Evolutionary conservation across 345 rosid species (phyloP).

Genomic region (Lepidium africanum): DNA sequence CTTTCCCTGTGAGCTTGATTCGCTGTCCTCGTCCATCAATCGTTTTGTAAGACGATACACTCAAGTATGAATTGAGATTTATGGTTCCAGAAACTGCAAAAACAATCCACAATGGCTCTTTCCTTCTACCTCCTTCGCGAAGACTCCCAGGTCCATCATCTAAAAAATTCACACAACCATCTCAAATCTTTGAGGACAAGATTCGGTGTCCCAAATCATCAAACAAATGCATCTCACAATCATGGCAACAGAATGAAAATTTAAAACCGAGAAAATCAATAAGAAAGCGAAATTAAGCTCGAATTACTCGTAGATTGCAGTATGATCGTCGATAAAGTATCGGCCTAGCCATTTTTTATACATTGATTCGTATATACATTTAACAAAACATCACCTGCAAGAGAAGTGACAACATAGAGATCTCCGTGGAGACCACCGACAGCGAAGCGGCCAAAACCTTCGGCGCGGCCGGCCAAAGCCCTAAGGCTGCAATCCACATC

Average conservation of each 20-base stretch:
- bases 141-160: slow-evolving; percentile 89
- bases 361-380: background rate
- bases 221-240: background rate
- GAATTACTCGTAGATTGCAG: background rate
- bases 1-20: slow-evolving; percentile 71
- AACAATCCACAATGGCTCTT: slow-evolving; percentile 81
- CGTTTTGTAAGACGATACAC: slow-evolving; percentile 76
- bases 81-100: slow-evolving; percentile 75
- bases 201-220: background rate
- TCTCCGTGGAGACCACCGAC: slow-evolving; percentile 71
- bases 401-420: slow-evolving; percentile 46
- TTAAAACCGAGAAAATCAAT: background rate
- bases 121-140: slow-evolving; percentile 64
- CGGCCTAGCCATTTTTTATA: background rate
- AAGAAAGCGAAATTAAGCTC: background rate
- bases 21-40: slow-evolving; percentile 82
- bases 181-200: background rate
- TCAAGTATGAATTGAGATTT: slow-evolving; percentile 58
- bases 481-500: slow-evolving; percentile 50
- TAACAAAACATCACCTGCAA: slow-evolving; percentile 37
- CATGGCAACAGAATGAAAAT: background rate
- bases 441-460: slow-evolving; percentile 67
- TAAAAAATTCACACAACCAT: slow-evolving; percentile 14
- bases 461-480: slow-evolving; percentile 58
- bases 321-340: background rate